These are phyloP conservation scores for Dactylellina cionopaga DNA, from an alignment of 2,329 filamentous ascomycete genomes.

Conservation along the genomic window DNA sequence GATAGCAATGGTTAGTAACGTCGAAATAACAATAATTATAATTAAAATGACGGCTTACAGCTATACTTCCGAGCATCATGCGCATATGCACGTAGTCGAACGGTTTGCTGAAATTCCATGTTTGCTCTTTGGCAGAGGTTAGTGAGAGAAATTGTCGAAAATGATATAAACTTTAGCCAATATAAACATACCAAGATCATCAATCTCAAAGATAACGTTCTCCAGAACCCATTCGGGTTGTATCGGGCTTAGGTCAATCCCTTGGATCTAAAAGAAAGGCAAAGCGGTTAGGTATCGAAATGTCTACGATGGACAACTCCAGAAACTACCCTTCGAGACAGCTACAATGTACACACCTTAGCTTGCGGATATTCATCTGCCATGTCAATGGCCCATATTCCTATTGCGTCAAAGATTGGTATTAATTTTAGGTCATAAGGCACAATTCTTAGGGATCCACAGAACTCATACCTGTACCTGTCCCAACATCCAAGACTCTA, in stretches of 20 bases:
- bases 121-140: conserved; percentile 11
- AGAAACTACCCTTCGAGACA: no score
- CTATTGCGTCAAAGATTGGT: neutral
- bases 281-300: neutral
- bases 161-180: neutral
- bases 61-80: conserved; percentile 49
- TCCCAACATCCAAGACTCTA: conserved; percentile 24
- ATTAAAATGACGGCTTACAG: neutral
- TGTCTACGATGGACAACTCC: no score
- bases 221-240: conserved; percentile 64
- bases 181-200: conserved; percentile 64
- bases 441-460: neutral
- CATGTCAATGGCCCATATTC: conserved; percentile 51
- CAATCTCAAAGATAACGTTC: conserved; percentile 72
- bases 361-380: conserved; percentile 46
- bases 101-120: conserved; percentile 40
- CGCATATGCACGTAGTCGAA: conserved; percentile 51
- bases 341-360: conserved; percentile 18
- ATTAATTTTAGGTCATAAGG: neutral
- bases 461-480: conserved; percentile 46
- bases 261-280: conserved; percentile 48
- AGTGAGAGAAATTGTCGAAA: neutral
- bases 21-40: no score
- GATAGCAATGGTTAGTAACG: neutral
- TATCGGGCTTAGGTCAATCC: conserved; percentile 60